Base-by-base conservation (phyloP, 2,329 filamentous ascomycete species). In the Drechmeria coniospora region DNA sequence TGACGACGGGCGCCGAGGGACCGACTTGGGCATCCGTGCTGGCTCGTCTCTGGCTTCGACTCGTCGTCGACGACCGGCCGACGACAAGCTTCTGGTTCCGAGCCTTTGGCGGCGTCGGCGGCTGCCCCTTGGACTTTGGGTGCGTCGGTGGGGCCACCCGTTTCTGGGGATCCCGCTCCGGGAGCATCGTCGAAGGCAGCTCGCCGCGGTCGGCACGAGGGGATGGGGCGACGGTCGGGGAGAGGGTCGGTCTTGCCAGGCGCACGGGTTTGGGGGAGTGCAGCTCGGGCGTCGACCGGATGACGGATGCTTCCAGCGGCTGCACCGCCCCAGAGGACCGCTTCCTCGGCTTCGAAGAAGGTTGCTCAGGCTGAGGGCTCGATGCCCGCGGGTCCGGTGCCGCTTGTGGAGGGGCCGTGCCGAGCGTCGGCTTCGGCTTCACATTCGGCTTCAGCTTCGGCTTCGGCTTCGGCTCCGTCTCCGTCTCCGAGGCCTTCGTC, bases 71-170 rank as follows among this genome's bases (percentile, higher is more conserved):
- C n/a, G n/a, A n/a, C n/a, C n/a, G n/a, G n/a, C n/a, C n/a, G n/a
- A 19, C 20, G 3, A 15, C 28, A 12, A 38, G 31, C 17, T 39
- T 43, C 12, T 36, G 39, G 17, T 41, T 40, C 3, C 45, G 40
- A 8, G 50, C 50, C 23, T 53, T 44, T 3, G 53, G 53, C 2
- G 53, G 54, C 11, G 51, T 49, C 1, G 57, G 55, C 10, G 55
- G 45, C 10, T 46, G 42, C 7, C 40, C 14, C 25, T 34, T 38
- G 4, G 33, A 10, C 23, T 30, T 35, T 5, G 32, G 11, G 6
- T 21, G n/a, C n/a, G n/a, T n/a, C n/a, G n/a, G n/a, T 23, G 3
- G 37, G 27, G 12, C 34, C 42, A 6, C 36, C n/a, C n/a, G 42
- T 30, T 50, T 54, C 29, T 33, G 37, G 7, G 46, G 46, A 32